Base-by-base conservation (phyloP, 176 grass and related monocot genomes). In the Triticum dicoccoides region DNA sequence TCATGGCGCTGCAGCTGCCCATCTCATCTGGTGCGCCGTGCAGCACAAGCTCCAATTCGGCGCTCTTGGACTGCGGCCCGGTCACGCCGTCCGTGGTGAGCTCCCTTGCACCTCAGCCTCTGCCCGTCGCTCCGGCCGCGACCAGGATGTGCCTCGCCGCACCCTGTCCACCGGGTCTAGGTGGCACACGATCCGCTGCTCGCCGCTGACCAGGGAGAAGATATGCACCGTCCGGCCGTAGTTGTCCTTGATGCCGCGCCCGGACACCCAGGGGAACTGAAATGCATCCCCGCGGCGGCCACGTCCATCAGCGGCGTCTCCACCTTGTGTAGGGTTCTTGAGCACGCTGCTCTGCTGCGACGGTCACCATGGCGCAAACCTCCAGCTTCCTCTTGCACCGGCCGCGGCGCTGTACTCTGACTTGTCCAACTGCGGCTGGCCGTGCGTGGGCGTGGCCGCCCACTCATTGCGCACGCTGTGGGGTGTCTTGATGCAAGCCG, bases 401-500 rank as follows among this genome's bases (percentile, higher is more conserved):
- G 8, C 56, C 5, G 52, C 13, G 61, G 71, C 72, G 33, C 29
- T 62, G 86, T 98, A 94, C 69, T 94, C 93, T 3, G 58, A 17
- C 27, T 82, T 69, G 21, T 10, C 78, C 77, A 98, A 98, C 12
- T 95, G 62, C 9, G 79, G 88, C 18, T 95, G 78, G 42, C 76
- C 73, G 12, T 83, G 75, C 11, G 65, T 80, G 21, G 38, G 34
- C 32, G 32, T 33, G 32, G 32, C 66, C 6, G 91, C 83, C 96
- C 96, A 98, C 77, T 94, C 93, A 68, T 15, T 66, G 7, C 92
- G 83, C 25, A 98, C 82, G 0, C 10, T 13, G 15, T 87, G 77
- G 27, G 96, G 96, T 7, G 96, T 98, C 87, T 83, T 90, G 67
- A 95, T 70, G 84, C 88, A 95, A 81, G 65, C 96, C 93, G n/a